phyloP scores from a whole-genome alignment of 73 alveolate species.

The Urostyla sp. region DNA sequence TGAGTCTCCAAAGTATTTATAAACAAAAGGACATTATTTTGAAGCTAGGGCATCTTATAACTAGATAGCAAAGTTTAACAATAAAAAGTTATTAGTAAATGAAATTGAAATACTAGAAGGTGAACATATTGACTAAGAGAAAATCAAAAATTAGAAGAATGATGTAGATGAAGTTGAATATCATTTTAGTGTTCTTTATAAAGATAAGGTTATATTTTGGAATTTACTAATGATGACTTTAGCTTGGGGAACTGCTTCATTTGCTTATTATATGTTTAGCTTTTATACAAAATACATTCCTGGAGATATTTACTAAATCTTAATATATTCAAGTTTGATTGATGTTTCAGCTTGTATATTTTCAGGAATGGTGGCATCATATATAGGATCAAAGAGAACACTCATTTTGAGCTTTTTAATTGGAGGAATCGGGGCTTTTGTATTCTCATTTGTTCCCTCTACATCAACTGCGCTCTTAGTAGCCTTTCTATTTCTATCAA shows the following conservation, averaged over 20 bases:
- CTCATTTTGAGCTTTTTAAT: conserved; percentile 28
- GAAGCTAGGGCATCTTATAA: conserved; percentile 28
- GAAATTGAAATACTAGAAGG: conserved; percentile 14
- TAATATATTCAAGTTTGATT: neutral
- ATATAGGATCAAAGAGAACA: conserved; percentile 29
- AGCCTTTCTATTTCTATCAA: neutral
- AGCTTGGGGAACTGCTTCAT: conserved; percentile 45
- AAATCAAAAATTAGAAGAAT: neutral
- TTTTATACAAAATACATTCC: conserved; percentile 56
- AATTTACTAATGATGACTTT: conserved; percentile 35
- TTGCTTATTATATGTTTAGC: conserved; percentile 37
- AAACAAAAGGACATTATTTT: neutral
- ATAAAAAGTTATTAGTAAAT: conserved; percentile 24
- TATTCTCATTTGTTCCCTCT: too few relatives aligned
- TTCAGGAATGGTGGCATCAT: conserved; percentile 29
- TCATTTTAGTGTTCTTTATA: neutral
- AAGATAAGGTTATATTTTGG: conserved; percentile 22
- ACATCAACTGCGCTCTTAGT: too few relatives aligned
- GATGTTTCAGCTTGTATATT: conserved; percentile 28
- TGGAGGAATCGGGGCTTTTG: neutral
- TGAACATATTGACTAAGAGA: neutral
- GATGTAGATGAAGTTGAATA: neutral
- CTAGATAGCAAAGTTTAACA: conserved; percentile 21
- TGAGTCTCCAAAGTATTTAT: conserved; percentile 46
- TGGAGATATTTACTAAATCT: conserved; percentile 40